These are phyloP conservation scores for Metarhizium humberi DNA, from an alignment of 2,329 filamentous ascomycete genomes.

Conservation along the genomic window DNA sequence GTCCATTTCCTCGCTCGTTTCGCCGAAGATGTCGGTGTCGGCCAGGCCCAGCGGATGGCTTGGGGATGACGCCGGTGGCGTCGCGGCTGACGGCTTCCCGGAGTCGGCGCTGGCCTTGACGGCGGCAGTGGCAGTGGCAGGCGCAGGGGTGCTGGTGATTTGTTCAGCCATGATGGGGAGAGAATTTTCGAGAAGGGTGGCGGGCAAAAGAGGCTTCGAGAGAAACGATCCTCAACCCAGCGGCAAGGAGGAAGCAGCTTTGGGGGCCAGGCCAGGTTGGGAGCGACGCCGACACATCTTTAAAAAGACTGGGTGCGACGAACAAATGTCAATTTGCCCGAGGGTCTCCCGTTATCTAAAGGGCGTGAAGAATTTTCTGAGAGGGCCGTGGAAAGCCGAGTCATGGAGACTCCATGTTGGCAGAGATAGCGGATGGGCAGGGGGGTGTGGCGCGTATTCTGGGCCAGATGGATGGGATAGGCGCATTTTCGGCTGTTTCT, in stretches of 20 bases:
- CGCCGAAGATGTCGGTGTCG: conserved; percentile 10
- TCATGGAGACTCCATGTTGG: background rate
- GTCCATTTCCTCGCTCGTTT: conserved; percentile 17
- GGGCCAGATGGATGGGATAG: too few species aligned
- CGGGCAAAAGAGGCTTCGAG: background rate
- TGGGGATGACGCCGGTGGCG: background rate
- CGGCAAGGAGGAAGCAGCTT: background rate
- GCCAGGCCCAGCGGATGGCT: background rate
- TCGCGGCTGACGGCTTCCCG: background rate
- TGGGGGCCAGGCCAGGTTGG: background rate
- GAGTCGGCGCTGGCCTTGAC: conserved; percentile 2
- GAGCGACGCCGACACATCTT: background rate
- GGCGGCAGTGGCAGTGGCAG: background rate
- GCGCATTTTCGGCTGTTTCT: too few species aligned
- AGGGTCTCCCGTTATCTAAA: conserved; percentile 1
- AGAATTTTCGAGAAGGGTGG: background rate
- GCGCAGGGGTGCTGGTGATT: background rate
- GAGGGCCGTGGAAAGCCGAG: conserved; percentile 4
- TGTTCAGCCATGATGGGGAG: background rate
- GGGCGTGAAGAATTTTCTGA: conserved; percentile 1
- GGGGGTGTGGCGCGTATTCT: too few species aligned
- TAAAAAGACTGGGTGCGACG: background rate
- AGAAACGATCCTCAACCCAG: background rate
- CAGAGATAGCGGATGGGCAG: background rate
- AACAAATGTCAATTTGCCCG: background rate